Conservation (phyloP, 1,284 basidiomycete species). For the Grifola frondosa region DNA sequence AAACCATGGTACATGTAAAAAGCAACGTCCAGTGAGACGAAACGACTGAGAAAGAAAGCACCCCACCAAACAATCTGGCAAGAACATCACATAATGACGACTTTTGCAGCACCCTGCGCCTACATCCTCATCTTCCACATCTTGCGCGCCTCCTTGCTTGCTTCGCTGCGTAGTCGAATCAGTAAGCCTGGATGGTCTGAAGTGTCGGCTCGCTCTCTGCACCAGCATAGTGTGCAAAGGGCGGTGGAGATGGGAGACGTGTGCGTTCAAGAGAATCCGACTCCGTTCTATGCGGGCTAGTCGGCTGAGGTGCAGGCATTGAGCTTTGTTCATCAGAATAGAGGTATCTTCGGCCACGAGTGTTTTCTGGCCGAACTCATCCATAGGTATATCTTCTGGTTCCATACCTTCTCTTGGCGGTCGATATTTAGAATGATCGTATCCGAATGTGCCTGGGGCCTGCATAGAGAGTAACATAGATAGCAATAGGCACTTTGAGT, state of each 20-base stretch:
- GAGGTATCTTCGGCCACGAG: slow-evolving; percentile 4
- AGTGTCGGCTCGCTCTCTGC: slow-evolving; percentile 11
- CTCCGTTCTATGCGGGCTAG: slow-evolving; percentile 1
- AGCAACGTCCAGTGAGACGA: neutral
- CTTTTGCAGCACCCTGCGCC: slow-evolving; percentile 38
- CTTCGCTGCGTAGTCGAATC: slow-evolving; percentile 8
- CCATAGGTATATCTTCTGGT: slow-evolving; percentile 55
- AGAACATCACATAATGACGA: slow-evolving; percentile 37
- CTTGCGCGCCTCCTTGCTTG: slow-evolving; percentile 11
- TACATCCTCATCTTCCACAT: slow-evolving; percentile 26
- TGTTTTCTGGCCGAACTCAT: slow-evolving; percentile 54
- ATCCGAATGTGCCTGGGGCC: slow-evolving; percentile 84
- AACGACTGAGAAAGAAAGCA: neutral
- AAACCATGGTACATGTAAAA: neutral
- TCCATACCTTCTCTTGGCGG: slow-evolving; percentile 36
- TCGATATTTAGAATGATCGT: slow-evolving; percentile 64
- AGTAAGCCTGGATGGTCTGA: slow-evolving; percentile 16
- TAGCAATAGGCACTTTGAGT: neutral
- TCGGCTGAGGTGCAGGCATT: slow-evolving; percentile 2
- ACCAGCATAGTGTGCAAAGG: slow-evolving; percentile 55
- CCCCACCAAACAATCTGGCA: slow-evolving; percentile 1
- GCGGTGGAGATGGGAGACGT: slow-evolving; percentile 48
- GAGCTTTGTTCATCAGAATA: slow-evolving; percentile 8
- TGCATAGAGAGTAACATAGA: slow-evolving; percentile 27
- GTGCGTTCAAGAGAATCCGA: slow-evolving; percentile 13